These are phyloP conservation scores for Panicum hallii DNA, from an alignment of 202 grass and related monocot genomes.

Conservation along the genomic window DNA sequence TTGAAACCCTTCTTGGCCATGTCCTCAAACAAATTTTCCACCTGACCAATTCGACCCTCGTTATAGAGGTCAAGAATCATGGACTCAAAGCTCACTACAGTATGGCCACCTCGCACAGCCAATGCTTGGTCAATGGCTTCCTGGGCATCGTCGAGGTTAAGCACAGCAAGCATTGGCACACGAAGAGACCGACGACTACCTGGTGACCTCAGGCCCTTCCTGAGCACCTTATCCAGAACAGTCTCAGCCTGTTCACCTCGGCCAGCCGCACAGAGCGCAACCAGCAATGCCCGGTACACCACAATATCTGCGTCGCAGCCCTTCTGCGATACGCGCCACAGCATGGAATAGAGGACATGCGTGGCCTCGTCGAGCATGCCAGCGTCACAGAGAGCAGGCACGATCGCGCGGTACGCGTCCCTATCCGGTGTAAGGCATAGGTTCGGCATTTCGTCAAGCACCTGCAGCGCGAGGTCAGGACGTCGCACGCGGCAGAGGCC, in stretches of 20 bases:
- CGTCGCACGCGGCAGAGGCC: conserved; percentile 44
- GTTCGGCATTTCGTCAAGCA: conserved; percentile 66
- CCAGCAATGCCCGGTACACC: conserved; percentile 64
- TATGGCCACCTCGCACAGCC: conserved; percentile 59
- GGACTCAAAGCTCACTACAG: conserved; percentile 61
- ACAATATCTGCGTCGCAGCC: conserved; percentile 72
- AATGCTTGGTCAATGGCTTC: conserved; percentile 65
- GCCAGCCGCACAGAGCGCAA: conserved; percentile 61
- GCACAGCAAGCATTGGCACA: conserved; percentile 63
- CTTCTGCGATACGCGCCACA: conserved; percentile 68
- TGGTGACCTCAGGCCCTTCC: conserved; percentile 67
- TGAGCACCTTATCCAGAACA: conserved; percentile 78
- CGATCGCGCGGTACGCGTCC: conserved; percentile 62
- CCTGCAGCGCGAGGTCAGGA: conserved; percentile 65
- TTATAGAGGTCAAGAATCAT: conserved; percentile 61
- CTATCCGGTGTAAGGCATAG: conserved; percentile 63
- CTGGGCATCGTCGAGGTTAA: conserved; percentile 60
- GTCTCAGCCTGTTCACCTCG: conserved; percentile 57
- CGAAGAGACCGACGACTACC: conserved; percentile 61
- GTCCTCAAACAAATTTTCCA: conserved; percentile 69
- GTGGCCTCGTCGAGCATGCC: conserved; percentile 76
- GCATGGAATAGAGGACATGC: conserved; percentile 82
- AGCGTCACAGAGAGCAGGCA: conserved; percentile 66
- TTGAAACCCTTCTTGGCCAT: conserved; percentile 75
- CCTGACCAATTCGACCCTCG: conserved; percentile 56